A percentile compares a stretch with the other conserved stretches of the same genome.
Conservation (phyloP, 129 eudicot species). For the Cynara cardunculus region DNA sequence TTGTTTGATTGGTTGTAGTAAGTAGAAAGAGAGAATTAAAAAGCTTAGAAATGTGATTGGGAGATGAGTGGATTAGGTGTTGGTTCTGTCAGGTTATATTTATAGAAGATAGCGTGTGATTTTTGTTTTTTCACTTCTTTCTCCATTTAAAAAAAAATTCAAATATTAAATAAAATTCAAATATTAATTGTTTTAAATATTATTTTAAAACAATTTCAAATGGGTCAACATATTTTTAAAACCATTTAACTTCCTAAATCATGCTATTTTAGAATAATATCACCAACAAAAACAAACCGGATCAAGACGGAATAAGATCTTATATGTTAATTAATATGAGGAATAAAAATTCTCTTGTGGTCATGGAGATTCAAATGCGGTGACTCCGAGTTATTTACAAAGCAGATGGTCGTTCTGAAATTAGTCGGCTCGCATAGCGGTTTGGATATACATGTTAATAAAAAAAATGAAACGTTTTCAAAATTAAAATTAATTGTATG, state of each 20-base stretch:
- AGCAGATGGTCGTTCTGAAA: too few relatives aligned
- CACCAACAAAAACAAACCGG: neutral
- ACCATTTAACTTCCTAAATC: neutral
- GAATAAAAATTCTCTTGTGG: too few relatives aligned
- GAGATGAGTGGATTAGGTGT: conserved; percentile 18
- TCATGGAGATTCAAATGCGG: too few relatives aligned
- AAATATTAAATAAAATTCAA: neutral
- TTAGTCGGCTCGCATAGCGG: too few relatives aligned
- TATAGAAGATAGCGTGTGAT: conserved; percentile 6
- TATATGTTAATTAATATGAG: neutral
- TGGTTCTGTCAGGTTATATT: neutral
- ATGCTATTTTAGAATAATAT: neutral
- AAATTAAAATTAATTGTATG: neutral
- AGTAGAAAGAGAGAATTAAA: neutral
- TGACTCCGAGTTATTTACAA: too few relatives aligned
- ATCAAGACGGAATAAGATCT: neutral
- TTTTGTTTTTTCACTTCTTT: neutral
- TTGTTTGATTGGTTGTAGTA: neutral
- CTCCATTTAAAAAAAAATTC: too few relatives aligned
- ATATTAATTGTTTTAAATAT: neutral
- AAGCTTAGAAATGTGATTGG: neutral
- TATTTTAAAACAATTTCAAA: neutral
- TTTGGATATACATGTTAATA: too few relatives aligned
- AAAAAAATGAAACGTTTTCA: too few relatives aligned
- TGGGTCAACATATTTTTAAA: neutral